Evolutionary conservation across 176 grass and related monocot species (phyloP), one percentile per base, ranked within the genome.

Genomic region (Oryza officinalis): DNA sequence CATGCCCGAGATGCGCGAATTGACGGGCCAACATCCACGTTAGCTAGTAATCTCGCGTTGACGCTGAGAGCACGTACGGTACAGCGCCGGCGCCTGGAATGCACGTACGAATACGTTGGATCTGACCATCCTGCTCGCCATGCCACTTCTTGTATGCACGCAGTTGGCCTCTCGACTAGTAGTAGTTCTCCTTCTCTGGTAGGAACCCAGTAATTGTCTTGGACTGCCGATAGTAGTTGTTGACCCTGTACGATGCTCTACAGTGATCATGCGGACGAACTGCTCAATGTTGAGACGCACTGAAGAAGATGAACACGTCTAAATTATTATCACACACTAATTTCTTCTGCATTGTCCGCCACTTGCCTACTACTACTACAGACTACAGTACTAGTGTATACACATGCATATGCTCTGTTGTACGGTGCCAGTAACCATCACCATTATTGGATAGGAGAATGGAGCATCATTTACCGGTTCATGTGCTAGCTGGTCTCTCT

Each of bases 1-100:
- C 50, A 76, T 32, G 40, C 41, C 27, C 71, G 43, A 57, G 87
- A 84, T n/a, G 35, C 69, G 15, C 63, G 76, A 44, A 86, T 72
- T 86, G 88, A 81, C 85, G 78, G 71, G 69, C 70, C 87, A 85
- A 76, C 82, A 45, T 65, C 78, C 76, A 74, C 64, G 46, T 83
- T 63, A 38, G n/a, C 25, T 18, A 66, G 25, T 40, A 2, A 32
- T 23, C 57, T 18, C 25, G 30, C 76, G 30, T 40, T 50, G 64
- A 65, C 20, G 63, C 30, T 25, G 31, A 74, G 17, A 71, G 17
- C 38, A 46, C 38, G 22, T 41, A 68, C 75, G 54, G 81, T 66
- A 72, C 67, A 8, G 11, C 45, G 86, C 67, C 57, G 60, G 23
- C 43, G 41, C 59, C 17, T 13, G 77, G 43, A 47, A 46, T 7